These are phyloP conservation scores for Epicoccum sorghinum DNA, from an alignment of 2,329 filamentous ascomycete species.

Conservation along the genomic window DNA sequence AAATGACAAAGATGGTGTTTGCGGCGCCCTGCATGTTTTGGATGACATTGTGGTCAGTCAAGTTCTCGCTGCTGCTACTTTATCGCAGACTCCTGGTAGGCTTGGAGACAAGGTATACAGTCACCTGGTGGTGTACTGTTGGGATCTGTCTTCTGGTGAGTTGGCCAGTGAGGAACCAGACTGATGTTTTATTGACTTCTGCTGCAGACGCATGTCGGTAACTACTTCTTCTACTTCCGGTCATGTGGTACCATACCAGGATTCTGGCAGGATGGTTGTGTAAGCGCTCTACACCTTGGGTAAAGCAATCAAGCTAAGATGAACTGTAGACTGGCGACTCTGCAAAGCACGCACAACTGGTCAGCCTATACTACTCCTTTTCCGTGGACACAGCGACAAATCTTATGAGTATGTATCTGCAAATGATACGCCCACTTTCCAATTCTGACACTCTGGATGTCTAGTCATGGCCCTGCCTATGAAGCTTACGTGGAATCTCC, in stretches of 20 bases:
- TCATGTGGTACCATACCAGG: constrained; percentile 35
- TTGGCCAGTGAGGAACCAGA: background rate
- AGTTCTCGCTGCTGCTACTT: constrained; percentile 47
- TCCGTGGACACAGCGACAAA: constrained; percentile 41
- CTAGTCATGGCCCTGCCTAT: constrained; percentile 47
- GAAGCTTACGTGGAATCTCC: constrained; percentile 46
- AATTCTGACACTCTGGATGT: constrained; percentile 18
- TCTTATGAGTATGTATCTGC: constrained; percentile 32
- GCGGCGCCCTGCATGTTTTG: constrained; percentile 47
- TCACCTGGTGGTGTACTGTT: constrained; percentile 45
- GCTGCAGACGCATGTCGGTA: constrained; percentile 42
- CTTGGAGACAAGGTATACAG: constrained; percentile 29
- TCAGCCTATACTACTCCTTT: constrained; percentile 26
- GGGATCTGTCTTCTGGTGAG: constrained; percentile 41
- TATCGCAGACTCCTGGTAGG: constrained; percentile 44
- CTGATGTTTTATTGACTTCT: background rate
- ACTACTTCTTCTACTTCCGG: constrained; percentile 43
- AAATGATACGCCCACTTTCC: background rate
- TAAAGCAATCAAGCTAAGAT: background rate
- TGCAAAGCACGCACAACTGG: constrained; percentile 28
- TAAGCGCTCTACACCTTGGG: constrained; percentile 11
- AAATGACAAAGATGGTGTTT: constrained; percentile 47
- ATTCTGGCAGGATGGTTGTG: constrained; percentile 19
- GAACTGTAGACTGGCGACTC: background rate
- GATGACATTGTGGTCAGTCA: constrained; percentile 48